Percentiles rank a stretch among this genome's conserved stretches.
These are phyloP conservation scores for Alternaria gansuensis DNA, from an alignment of 2,329 filamentous ascomycete genomes.

Conservation along the genomic window DNA sequence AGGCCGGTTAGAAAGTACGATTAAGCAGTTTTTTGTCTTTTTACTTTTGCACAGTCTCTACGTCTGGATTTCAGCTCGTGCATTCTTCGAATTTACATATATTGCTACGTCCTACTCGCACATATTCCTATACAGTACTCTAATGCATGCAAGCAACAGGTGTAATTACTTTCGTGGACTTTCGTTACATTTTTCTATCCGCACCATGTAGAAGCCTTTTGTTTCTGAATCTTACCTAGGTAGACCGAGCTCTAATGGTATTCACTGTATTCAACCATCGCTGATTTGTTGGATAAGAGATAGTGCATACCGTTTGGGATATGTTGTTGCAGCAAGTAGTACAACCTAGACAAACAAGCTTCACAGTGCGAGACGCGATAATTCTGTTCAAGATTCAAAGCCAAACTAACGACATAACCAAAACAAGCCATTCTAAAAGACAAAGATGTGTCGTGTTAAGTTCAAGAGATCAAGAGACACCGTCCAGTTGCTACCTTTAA, in stretches of 20 bases:
- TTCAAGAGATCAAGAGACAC: background rate
- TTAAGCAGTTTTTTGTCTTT: background rate
- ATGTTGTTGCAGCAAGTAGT: background rate
- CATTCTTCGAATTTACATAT: background rate
- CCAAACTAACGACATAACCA: background rate
- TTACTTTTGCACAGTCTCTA: background rate
- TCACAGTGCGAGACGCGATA: background rate
- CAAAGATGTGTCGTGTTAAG: background rate
- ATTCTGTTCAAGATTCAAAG: background rate
- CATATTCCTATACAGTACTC: background rate
- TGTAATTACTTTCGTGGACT: background rate
- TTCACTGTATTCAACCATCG: background rate
- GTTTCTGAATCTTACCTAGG: background rate
- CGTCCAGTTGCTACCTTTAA: background rate
- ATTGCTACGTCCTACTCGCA: background rate
- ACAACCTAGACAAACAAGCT: background rate
- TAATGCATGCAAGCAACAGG: no score
- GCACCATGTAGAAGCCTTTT: background rate
- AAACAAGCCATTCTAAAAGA: background rate
- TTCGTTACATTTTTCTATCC: background rate
- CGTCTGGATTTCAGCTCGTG: no score
- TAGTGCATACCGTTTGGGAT: background rate
- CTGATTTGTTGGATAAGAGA: background rate
- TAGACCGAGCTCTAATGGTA: background rate
- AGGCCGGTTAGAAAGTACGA: constrained; percentile 63